Conservation (phyloP, 495 filamentous ascomycete genomes). For the Chaetomium tenue region DNA sequence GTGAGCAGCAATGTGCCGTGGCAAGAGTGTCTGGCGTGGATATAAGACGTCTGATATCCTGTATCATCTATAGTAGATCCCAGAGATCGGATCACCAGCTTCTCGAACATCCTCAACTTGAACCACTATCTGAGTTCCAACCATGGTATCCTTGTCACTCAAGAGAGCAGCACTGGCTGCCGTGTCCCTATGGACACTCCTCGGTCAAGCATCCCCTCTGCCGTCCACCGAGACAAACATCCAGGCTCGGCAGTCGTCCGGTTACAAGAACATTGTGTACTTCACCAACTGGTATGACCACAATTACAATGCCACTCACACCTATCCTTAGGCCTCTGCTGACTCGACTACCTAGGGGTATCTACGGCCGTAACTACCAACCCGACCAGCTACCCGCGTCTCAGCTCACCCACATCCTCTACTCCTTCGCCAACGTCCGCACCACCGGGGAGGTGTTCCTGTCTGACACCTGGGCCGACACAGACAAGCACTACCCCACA, state of each 20-base stretch:
- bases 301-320: not conserved
- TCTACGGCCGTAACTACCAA: constrained; percentile 79
- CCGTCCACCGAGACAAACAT: not conserved
- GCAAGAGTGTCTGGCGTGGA: not conserved
- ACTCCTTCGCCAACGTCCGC: constrained; percentile 85
- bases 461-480: constrained; percentile 59
- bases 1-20: not conserved
- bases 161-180: constrained; percentile 25
- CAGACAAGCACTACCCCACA: constrained; percentile 68
- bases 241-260: constrained; percentile 19
- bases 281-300: constrained; percentile 49
- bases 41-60: not conserved
- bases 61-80: not conserved
- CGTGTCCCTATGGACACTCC: constrained; percentile 23
- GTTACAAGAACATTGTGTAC: constrained; percentile 47
- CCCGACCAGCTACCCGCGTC: constrained; percentile 76
- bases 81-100: not conserved
- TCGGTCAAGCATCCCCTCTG: constrained; percentile 14
- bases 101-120: not conserved
- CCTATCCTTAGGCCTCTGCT: not conserved
- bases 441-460: constrained; percentile 76
- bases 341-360: constrained; percentile 60
- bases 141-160: constrained; percentile 20
- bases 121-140: not conserved
- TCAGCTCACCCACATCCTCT: constrained; percentile 82